Percentiles rank a stretch among this genome's conserved stretches.
These are phyloP conservation scores for Epicoccum sorghinum DNA, from an alignment of 2,329 filamentous ascomycete genomes.

Conservation along the genomic window DNA sequence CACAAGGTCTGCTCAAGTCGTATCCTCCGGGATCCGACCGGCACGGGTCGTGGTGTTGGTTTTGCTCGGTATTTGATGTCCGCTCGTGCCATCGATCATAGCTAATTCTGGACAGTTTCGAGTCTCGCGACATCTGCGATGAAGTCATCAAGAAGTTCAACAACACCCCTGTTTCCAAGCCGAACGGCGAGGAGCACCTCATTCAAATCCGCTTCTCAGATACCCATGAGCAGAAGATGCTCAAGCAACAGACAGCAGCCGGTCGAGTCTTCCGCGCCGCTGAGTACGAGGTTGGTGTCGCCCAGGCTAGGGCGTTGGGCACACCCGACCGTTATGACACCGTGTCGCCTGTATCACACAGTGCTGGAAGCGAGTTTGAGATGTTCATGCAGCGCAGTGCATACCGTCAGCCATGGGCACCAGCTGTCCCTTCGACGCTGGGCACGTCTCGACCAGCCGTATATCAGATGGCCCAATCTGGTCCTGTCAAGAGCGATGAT, in stretches of 20 bases:
- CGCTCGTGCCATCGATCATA: not conserved
- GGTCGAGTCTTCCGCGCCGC: conserved; percentile 94
- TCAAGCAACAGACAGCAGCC: conserved; percentile 95
- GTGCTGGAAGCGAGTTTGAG: conserved; percentile 46
- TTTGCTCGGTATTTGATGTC: conserved; percentile 78
- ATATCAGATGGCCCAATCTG: conserved; percentile 34
- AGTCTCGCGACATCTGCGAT: conserved; percentile 86
- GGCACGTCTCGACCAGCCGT: conserved; percentile 39
- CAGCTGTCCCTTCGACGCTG: conserved; percentile 43
- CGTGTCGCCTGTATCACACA: conserved; percentile 42
- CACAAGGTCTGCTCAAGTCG: conserved; percentile 90
- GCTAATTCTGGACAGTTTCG: conserved; percentile 70
- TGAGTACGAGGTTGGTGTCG: conserved; percentile 70
- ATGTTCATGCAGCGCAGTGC: conserved; percentile 43
- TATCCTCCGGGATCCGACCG: conserved; percentile 89
- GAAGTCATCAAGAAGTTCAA: conserved; percentile 87
- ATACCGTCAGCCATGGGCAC: conserved; percentile 44
- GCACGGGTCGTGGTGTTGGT: conserved; percentile 93
- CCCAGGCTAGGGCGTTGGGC: conserved; percentile 44
- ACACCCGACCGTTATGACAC: conserved; percentile 44
- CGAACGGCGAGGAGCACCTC: conserved; percentile 74
- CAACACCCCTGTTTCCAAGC: conserved; percentile 64
- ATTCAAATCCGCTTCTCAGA: conserved; percentile 96
- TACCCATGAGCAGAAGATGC: conserved; percentile 92
- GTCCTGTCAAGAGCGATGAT: conserved; percentile 37